A percentile compares a stretch with the other conserved stretches of the same genome.
phyloP scores from a whole-genome alignment of 179 eudicot genomes.

The Heliamphora pulchella region DNA sequence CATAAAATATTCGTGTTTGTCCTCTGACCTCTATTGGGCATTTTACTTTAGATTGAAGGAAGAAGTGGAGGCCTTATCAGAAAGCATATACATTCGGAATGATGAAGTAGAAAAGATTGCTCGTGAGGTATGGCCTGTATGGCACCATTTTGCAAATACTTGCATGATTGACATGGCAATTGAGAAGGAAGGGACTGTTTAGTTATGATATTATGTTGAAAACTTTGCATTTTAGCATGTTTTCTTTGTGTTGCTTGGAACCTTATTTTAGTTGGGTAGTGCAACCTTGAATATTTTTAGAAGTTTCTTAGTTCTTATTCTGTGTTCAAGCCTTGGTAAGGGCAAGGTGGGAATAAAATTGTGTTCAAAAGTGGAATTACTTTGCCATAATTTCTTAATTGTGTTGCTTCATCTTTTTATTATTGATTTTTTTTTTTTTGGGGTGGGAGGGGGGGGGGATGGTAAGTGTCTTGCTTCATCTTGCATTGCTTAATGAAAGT shows the following conservation, averaged over 20 bases:
- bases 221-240: not conserved
- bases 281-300: not conserved
- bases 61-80: conserved; percentile 45
- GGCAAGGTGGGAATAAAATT: no score
- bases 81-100: conserved; percentile 22
- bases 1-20: not conserved
- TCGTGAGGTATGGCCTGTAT: conserved; percentile 56
- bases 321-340: no score
- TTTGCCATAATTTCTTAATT: not conserved
- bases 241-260: not conserved
- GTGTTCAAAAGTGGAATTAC: not conserved
- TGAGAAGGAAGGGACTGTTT: not conserved
- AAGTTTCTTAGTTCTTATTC: not conserved
- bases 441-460: no score
- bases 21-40: conserved; percentile 13
- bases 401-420: no score
- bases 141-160: conserved; percentile 7
- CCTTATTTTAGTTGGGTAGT: not conserved
- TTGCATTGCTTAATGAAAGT: not conserved
- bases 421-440: no score
- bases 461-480: not conserved
- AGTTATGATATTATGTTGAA: conserved; percentile 7
- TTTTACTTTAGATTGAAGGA: conserved; percentile 52
- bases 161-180: not conserved
- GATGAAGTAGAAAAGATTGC: conserved; percentile 40